Conservation (phyloP, 177 flowering plant species). For the Telopea speciosissima region DNA sequence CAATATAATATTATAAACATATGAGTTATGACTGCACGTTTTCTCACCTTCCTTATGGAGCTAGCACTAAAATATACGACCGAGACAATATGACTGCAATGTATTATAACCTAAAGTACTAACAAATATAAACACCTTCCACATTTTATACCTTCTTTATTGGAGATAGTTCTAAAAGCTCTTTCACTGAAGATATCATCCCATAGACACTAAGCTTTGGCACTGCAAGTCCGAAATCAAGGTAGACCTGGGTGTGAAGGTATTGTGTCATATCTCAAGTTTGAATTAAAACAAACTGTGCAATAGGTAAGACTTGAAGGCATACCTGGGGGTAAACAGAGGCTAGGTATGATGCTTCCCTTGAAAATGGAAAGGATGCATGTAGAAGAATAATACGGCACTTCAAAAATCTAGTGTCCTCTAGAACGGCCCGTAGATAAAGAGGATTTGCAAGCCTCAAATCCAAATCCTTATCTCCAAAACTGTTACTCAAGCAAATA, state of each 20-base stretch:
- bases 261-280: conserved; percentile 4
- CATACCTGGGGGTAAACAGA: conserved; percentile 82
- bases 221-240: conserved; percentile 90
- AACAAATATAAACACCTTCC: neutral
- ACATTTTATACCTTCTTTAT: conserved; percentile 61
- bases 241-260: conserved; percentile 55
- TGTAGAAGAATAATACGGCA: conserved; percentile 77
- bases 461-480: conserved; percentile 92
- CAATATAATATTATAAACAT: too few species aligned
- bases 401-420: conserved; percentile 66
- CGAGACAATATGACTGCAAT: neutral
- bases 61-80: too few species aligned
- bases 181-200: conserved; percentile 80
- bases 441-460: conserved; percentile 84
- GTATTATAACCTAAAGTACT: neutral
- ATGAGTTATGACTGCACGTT: too few species aligned
- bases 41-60: too few species aligned
- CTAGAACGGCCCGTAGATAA: conserved; percentile 73
- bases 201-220: conserved; percentile 91
- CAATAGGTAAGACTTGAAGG: neutral
- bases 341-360: conserved; percentile 92
- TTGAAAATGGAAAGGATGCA: conserved; percentile 91
- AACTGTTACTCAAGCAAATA: conserved; percentile 29
- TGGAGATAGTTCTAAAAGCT: conserved; percentile 83
- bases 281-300: neutral